Conservation (phyloP, 2,329 filamentous ascomycete genomes). For the Macrophomina tecta region DNA sequence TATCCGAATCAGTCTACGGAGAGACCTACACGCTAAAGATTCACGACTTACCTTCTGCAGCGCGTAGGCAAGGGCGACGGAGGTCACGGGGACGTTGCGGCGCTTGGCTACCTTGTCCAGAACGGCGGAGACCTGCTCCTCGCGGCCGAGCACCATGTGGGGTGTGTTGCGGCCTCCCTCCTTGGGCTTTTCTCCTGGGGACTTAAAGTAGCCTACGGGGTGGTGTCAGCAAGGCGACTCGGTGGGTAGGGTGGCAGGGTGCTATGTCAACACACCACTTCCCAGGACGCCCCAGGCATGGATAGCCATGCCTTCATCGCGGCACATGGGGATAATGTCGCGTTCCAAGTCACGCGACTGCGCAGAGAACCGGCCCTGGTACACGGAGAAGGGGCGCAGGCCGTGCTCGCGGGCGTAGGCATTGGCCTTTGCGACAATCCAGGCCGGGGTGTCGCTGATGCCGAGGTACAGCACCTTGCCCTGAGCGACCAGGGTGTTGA, state of each 20-base stretch:
- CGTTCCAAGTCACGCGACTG: conserved; percentile 52
- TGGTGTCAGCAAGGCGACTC: too few relatives aligned
- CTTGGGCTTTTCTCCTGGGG: conserved; percentile 29
- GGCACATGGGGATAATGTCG: conserved; percentile 54
- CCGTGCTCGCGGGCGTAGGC: conserved; percentile 47
- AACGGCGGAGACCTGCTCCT: conserved; percentile 60
- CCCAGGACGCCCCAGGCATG: conserved; percentile 62
- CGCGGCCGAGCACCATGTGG: conserved; percentile 50
- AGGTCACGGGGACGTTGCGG: conserved; percentile 47
- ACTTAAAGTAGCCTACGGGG: too few relatives aligned
- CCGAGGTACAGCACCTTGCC: conserved; percentile 55
- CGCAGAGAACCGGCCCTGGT: conserved; percentile 51
- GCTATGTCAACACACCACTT: conserved; percentile 37
- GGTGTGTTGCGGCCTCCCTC: conserved; percentile 49
- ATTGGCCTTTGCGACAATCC: conserved; percentile 41
- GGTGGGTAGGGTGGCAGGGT: too few relatives aligned
- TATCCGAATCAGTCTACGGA: too few relatives aligned
- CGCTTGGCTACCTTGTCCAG: conserved; percentile 66
- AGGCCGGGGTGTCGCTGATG: conserved; percentile 53
- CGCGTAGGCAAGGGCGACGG: conserved; percentile 73
- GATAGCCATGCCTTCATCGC: conserved; percentile 49
- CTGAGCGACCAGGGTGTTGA: conserved; percentile 48
- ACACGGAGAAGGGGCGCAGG: conserved; percentile 46
- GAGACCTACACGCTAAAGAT: too few relatives aligned
- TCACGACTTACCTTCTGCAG: conserved; percentile 45